A percentile compares a stretch with the other conserved stretches of the same genome.
These are phyloP conservation scores for Teratosphaeria nubilosa DNA, from an alignment of 2,329 filamentous ascomycete species.

Conservation along the genomic window DNA sequence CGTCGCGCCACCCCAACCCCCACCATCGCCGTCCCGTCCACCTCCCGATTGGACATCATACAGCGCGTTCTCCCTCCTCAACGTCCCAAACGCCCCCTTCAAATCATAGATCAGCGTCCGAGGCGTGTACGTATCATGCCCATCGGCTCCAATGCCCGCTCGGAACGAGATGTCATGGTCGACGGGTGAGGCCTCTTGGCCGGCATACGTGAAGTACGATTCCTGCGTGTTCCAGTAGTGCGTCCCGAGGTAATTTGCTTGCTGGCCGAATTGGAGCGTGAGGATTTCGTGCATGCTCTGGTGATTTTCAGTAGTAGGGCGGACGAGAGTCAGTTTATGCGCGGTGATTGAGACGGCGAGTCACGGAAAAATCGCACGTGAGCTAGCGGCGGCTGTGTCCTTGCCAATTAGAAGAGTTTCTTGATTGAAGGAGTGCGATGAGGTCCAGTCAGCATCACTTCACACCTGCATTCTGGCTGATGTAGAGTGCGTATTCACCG, in stretches of 20 bases:
- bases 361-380: background rate
- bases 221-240: constrained; percentile 99
- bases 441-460: too few species aligned
- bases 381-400: background rate
- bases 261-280: constrained; percentile 84
- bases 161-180: constrained; percentile 86
- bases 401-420: background rate
- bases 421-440: background rate
- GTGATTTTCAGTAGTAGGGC: background rate
- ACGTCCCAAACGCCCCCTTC: constrained; percentile 82
- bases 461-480: too few species aligned
- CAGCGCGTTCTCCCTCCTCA: constrained; percentile 78
- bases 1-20: constrained; percentile 52
- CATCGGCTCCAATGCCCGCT: constrained; percentile 69
- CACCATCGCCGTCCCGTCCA: constrained; percentile 25
- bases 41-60: constrained; percentile 54
- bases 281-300: constrained; percentile 79
- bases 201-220: constrained; percentile 88
- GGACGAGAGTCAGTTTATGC: background rate
- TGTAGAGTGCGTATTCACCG: too few species aligned
- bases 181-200: constrained; percentile 55
- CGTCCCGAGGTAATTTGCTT: constrained; percentile 84
- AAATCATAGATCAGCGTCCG: constrained; percentile 89
- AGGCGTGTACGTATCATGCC: constrained; percentile 83
- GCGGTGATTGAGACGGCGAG: background rate